A percentile compares a stretch with the other conserved stretches of the same genome.
These are phyloP conservation scores for Aplosporella prunicola DNA, from an alignment of 2,329 filamentous ascomycete species.

Conservation along the genomic window DNA sequence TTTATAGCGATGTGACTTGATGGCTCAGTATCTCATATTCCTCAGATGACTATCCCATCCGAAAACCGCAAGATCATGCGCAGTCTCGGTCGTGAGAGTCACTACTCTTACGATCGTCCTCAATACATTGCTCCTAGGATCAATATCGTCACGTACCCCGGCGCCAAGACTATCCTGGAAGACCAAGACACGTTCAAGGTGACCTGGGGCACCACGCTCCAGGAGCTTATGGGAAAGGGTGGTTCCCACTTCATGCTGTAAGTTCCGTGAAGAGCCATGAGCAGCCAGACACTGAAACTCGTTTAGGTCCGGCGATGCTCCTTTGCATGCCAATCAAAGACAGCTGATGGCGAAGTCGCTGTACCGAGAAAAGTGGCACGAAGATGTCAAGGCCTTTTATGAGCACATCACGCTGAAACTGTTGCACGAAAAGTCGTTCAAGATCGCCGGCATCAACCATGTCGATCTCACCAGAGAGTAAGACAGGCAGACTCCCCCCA, in stretches of 20 bases:
- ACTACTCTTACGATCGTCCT: constrained; percentile 59
- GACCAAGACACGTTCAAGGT: constrained; percentile 51
- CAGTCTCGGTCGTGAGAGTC: constrained; percentile 50
- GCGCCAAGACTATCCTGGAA: constrained; percentile 49
- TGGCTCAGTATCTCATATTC: not conserved
- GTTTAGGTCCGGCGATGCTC: constrained; percentile 20
- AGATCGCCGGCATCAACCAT: constrained; percentile 48
- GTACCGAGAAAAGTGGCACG: constrained; percentile 51
- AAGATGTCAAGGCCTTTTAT: constrained; percentile 58
- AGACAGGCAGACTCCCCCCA: constrained; percentile 13
- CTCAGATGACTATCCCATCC: constrained; percentile 49
- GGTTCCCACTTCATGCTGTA: constrained; percentile 47
- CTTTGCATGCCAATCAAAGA: constrained; percentile 22
- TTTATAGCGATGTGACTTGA: no score
- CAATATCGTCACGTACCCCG: constrained; percentile 49
- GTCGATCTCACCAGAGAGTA: constrained; percentile 55
- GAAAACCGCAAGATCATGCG: constrained; percentile 63
- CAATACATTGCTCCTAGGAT: constrained; percentile 39
- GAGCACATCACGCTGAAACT: constrained; percentile 51
- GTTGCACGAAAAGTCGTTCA: constrained; percentile 54
- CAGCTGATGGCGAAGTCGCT: constrained; percentile 38
- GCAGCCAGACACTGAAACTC: not conserved
- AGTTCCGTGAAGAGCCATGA: constrained; percentile 22
- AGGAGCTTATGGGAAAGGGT: constrained; percentile 49
- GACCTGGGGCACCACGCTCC: constrained; percentile 52